A percentile compares a stretch with the other conserved stretches of the same genome.
Evolutionary conservation across 225 moss, liverwort and hornwort species (phyloP).

Genomic region (Marchantia polymorpha): DNA sequence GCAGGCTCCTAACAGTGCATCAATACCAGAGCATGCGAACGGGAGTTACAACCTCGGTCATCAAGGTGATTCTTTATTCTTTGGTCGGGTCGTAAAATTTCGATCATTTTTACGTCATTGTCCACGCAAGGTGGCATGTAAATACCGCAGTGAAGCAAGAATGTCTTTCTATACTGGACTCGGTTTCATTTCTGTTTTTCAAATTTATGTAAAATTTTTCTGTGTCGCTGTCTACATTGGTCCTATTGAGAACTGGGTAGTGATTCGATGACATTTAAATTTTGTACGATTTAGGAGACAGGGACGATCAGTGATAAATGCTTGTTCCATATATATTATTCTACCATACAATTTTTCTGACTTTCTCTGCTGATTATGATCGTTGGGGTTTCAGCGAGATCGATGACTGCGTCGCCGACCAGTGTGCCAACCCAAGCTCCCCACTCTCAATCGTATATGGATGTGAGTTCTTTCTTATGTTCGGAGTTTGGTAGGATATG

Average conservation of each 20-base stretch:
- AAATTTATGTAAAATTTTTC: too few relatives aligned
- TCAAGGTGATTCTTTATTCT: slow-evolving; percentile 22
- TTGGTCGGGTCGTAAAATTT: not conserved
- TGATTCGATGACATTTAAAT: too few relatives aligned
- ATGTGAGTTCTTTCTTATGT: slow-evolving; percentile 26
- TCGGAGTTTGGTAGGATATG: not conserved
- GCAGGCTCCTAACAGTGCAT: slow-evolving; percentile 8
- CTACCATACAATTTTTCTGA: too few relatives aligned
- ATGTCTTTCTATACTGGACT: not conserved
- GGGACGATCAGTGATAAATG: too few relatives aligned
- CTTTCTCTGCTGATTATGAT: not conserved
- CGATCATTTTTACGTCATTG: not conserved
- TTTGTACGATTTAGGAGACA: too few relatives aligned
- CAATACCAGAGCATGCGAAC: slow-evolving; percentile 8
- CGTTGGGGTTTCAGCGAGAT: slow-evolving; percentile 22
- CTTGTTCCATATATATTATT: too few relatives aligned
- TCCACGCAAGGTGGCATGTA: not conserved
- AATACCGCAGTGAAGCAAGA: not conserved
- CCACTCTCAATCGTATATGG: slow-evolving; percentile 48
- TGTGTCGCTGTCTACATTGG: too few relatives aligned
- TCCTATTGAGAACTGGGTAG: too few relatives aligned
- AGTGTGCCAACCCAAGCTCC: slow-evolving; percentile 30
- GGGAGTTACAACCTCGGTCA: slow-evolving; percentile 19
- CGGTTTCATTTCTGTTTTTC: not conserved
- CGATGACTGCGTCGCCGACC: slow-evolving; percentile 16